A percentile compares a stretch with the other conserved stretches of the same genome.
Conservation (phyloP, 2,329 filamentous ascomycete genomes). For the Diaporthe nobilis region DNA sequence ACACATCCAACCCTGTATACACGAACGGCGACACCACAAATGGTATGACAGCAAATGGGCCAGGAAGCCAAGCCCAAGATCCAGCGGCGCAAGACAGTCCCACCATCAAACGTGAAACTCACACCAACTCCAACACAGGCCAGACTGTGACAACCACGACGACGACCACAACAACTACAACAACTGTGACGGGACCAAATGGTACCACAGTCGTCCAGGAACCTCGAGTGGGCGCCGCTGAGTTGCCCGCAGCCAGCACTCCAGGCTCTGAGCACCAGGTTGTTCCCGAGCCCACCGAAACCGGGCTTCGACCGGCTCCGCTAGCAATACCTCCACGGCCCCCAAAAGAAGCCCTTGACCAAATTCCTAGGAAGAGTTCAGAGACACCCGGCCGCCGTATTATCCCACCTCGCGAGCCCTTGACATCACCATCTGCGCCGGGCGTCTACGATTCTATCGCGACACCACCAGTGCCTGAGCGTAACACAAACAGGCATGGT, state of each 20-base stretch:
- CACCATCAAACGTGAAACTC: conserved; percentile 30
- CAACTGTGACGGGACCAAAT: background rate
- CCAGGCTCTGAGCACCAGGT: conserved; percentile 1
- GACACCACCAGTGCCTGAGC: conserved; percentile 22
- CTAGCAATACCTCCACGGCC: conserved; percentile 9
- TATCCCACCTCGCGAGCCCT: conserved; percentile 11
- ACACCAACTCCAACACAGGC: conserved; percentile 26
- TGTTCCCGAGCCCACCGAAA: background rate
- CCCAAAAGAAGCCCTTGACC: background rate
- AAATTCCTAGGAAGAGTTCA: conserved; percentile 4
- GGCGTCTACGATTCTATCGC: background rate
- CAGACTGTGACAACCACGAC: conserved; percentile 28
- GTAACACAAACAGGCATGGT: conserved; percentile 13
- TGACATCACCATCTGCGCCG: conserved; percentile 4
- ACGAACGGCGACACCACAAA: background rate
- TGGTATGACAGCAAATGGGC: background rate
- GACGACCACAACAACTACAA: conserved; percentile 1
- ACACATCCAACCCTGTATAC: background rate
- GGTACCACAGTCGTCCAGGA: conserved; percentile 15
- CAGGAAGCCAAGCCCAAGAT: conserved; percentile 4
- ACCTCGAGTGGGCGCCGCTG: conserved; percentile 9
- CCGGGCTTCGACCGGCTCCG: conserved; percentile 14
- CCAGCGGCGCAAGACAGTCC: background rate
- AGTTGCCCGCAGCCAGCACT: conserved; percentile 3
- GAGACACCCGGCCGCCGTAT: conserved; percentile 22